Percentiles rank a stretch among this genome's conserved stretches.
Evolutionary conservation across 202 grass and related monocot genomes (phyloP).

Genomic region (Digitaria exilis): DNA sequence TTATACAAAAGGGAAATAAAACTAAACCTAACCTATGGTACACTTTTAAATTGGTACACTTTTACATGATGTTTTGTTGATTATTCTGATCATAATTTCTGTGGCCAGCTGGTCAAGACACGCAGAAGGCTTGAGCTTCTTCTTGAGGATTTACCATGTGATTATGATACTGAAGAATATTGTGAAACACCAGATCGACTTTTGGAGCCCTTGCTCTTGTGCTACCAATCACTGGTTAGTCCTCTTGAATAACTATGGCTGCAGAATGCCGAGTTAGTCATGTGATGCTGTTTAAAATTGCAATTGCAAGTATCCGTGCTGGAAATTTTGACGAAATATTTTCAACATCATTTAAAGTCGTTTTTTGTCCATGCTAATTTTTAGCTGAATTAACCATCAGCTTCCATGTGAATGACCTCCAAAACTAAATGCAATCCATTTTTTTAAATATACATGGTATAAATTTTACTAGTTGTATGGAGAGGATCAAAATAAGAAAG

Average conservation of each 20-base stretch:
- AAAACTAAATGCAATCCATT: not conserved
- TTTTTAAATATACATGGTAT: not conserved
- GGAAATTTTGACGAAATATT: not conserved
- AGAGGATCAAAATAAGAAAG: not conserved
- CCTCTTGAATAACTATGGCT: not conserved
- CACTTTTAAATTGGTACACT: not conserved
- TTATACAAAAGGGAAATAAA: too few species aligned
- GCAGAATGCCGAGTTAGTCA: not conserved
- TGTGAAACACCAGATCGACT: slow-evolving; percentile 81
- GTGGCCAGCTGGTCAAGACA: slow-evolving; percentile 74
- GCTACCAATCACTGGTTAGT: slow-evolving; percentile 89
- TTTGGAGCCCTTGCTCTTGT: slow-evolving; percentile 83
- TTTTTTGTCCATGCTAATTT: not conserved
- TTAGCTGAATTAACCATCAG: not conserved
- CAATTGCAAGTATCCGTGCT: too few species aligned
- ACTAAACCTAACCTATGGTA: not conserved
- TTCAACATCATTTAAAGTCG: not conserved
- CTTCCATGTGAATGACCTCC: not conserved
- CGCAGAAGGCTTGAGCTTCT: slow-evolving; percentile 69
- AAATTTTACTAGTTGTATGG: not conserved
- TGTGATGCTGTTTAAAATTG: too few species aligned
- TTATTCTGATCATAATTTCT: slow-evolving; percentile 15
- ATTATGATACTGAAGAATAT: slow-evolving; percentile 68
- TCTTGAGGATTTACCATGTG: slow-evolving; percentile 79
- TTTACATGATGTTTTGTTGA: slow-evolving; percentile 24